Conservation (phyloP, 2,329 filamentous ascomycete genomes). For the Hypomyces rosellus region DNA sequence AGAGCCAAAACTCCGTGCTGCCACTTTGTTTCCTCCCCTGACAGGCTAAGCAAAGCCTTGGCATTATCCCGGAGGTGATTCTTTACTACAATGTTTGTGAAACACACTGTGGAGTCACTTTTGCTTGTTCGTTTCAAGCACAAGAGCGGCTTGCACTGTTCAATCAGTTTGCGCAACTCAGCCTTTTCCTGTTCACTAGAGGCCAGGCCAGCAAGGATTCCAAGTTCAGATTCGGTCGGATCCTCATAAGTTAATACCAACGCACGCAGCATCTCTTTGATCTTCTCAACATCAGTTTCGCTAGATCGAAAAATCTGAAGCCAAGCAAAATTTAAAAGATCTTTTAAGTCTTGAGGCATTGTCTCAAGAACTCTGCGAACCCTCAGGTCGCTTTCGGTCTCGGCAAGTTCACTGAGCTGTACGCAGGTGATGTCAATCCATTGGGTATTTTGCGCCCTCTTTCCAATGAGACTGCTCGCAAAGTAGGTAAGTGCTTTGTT, state of each 20-base stretch:
- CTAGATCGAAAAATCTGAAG: conserved; percentile 28
- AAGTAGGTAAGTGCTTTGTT: conserved; percentile 37
- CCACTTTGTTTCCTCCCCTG: conserved; percentile 32
- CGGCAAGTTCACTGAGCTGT: conserved; percentile 33
- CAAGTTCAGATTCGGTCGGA: conserved; percentile 32
- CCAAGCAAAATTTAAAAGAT: conserved; percentile 33
- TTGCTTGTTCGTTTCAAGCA: conserved; percentile 7
- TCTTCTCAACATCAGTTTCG: conserved; percentile 27
- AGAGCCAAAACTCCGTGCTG: conserved; percentile 37
- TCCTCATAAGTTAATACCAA: conserved; percentile 36
- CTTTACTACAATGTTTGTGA: conserved; percentile 30
- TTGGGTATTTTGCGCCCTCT: conserved; percentile 35
- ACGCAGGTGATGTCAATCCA: conserved; percentile 40
- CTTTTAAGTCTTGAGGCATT: conserved; percentile 33
- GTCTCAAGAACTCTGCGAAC: conserved; percentile 33
- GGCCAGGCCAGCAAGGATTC: conserved; percentile 30
- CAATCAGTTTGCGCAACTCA: conserved; percentile 29
- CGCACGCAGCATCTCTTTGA: conserved; percentile 36
- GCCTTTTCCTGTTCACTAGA: conserved; percentile 24
- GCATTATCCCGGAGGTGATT: conserved; percentile 34
- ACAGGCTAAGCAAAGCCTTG: conserved; percentile 25
- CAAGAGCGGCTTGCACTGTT: conserved; percentile 34
- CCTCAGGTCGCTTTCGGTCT: conserved; percentile 30
- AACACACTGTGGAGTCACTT: not conserved
- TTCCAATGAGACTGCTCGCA: conserved; percentile 35